Conservation (phyloP, 768 basidiomycete species). For the Cystofilobasidium capitatum region DNA sequence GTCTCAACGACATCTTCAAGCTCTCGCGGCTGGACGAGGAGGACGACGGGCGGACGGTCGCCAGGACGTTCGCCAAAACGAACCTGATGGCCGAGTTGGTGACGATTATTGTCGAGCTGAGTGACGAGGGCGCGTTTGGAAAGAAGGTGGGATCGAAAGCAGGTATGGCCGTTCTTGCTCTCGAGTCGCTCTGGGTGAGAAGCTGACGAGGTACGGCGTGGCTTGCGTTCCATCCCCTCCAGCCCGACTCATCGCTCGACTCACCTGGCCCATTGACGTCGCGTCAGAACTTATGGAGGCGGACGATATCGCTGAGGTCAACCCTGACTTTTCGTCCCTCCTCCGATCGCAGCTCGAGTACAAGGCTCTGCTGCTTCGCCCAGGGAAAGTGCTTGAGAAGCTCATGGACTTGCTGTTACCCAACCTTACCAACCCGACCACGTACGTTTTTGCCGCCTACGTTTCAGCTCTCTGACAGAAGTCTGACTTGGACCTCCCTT, state of each 20-base stretch:
- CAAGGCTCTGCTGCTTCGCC: constrained; percentile 66
- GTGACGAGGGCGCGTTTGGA: constrained; percentile 38
- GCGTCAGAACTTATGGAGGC: constrained; percentile 89
- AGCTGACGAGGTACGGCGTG: neutral
- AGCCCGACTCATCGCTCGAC: constrained; percentile 81
- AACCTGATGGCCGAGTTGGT: constrained; percentile 22
- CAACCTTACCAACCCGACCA: constrained; percentile 57
- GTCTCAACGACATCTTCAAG: constrained; percentile 81
- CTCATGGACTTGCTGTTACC: constrained; percentile 55
- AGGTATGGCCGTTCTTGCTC: constrained; percentile 30
- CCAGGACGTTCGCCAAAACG: constrained; percentile 36
- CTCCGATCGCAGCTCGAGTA: constrained; percentile 72
- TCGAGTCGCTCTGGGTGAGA: neutral
- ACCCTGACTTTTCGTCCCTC: constrained; percentile 81
- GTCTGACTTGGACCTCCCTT: too few species aligned
- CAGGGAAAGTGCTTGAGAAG: constrained; percentile 49
- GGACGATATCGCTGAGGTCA: constrained; percentile 54
- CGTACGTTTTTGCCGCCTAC: constrained; percentile 34
- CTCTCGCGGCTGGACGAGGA: constrained; percentile 94
- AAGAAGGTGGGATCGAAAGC: constrained; percentile 39
- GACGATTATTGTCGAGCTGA: constrained; percentile 32
- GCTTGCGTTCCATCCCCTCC: neutral
- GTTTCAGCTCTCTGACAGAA: neutral
- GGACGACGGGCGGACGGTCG: constrained; percentile 91
- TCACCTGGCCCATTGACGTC: constrained; percentile 98